phyloP scores from a whole-genome alignment of 2,329 filamentous ascomycete genomes.

The Domatiomyces globalis region DNA sequence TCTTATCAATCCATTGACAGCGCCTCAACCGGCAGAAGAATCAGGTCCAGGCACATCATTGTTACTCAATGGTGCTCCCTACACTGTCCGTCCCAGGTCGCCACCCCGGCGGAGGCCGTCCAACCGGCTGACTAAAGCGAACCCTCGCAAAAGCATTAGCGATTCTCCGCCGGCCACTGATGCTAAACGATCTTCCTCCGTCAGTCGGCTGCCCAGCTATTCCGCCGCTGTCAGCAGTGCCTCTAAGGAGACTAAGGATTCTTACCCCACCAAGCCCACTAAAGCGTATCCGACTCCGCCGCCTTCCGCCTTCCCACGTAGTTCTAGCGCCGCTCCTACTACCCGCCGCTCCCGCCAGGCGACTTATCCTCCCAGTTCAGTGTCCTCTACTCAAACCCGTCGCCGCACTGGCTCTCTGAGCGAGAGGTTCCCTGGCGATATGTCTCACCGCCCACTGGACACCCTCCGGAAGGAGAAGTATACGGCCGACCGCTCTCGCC shows the following conservation, averaged over 20 bases:
- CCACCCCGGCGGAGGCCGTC: background rate
- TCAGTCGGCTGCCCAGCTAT: background rate
- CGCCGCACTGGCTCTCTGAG: constrained; percentile 33
- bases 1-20: constrained; percentile 55
- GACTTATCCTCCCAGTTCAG: constrained; percentile 6
- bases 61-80: constrained; percentile 11
- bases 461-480: constrained; percentile 13
- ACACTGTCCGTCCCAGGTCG: constrained; percentile 1
- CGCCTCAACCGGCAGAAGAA: constrained; percentile 52
- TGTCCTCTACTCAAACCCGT: background rate
- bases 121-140: constrained; percentile 13
- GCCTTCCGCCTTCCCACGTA: constrained; percentile 39
- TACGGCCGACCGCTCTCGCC: constrained; percentile 42
- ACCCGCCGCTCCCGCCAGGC: constrained; percentile 29
- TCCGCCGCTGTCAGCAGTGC: constrained; percentile 1
- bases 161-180: constrained; percentile 4
- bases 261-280: background rate
- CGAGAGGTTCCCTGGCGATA: constrained; percentile 16
- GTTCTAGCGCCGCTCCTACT: constrained; percentile 26
- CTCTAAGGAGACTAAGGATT: constrained; percentile 15
- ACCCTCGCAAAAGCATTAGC: constrained; percentile 13
- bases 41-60: constrained; percentile 50
- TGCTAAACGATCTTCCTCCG: constrained; percentile 8
- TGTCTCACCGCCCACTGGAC: constrained; percentile 15
- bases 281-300: constrained; percentile 38